Conservation (phyloP, 2,329 filamentous ascomycete genomes). For the Pseudocercospora pini-densiflorae region DNA sequence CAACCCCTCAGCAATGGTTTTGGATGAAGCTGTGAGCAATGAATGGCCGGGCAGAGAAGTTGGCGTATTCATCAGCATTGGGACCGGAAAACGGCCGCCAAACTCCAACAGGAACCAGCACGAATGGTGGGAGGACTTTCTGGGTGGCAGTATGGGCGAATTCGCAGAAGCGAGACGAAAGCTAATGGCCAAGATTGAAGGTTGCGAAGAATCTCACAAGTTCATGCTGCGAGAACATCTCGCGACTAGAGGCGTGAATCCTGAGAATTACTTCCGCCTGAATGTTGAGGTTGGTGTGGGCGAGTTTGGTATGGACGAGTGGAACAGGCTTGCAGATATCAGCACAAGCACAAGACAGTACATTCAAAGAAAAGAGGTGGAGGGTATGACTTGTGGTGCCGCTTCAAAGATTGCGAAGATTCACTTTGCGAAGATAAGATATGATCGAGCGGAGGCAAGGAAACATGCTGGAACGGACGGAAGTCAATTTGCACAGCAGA, state of each 20-base stretch:
- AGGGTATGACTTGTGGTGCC: constrained; percentile 75
- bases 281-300: constrained; percentile 96
- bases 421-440: constrained; percentile 72
- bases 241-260: constrained; percentile 72
- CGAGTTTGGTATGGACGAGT: constrained; percentile 99
- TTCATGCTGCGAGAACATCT: constrained; percentile 82
- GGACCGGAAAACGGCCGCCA: constrained; percentile 84
- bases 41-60: constrained; percentile 96
- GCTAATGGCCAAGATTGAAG: constrained; percentile 91
- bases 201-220: constrained; percentile 88
- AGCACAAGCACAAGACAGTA: constrained; percentile 90
- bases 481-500: constrained; percentile 30
- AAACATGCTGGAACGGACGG: constrained; percentile 36
- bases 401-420: constrained; percentile 84
- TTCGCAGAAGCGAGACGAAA: constrained; percentile 87
- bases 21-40: constrained; percentile 89
- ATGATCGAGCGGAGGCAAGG: constrained; percentile 56
- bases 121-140: constrained; percentile 91
- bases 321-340: constrained; percentile 91
- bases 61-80: constrained; percentile 88
- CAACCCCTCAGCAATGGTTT: constrained; percentile 81
- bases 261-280: constrained; percentile 92
- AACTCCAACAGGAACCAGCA: constrained; percentile 71
- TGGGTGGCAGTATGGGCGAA: constrained; percentile 71
- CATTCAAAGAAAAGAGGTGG: constrained; percentile 72